These are phyloP conservation scores for Bertia moriformis DNA, from an alignment of 2,329 filamentous ascomycete genomes.

Conservation along the genomic window DNA sequence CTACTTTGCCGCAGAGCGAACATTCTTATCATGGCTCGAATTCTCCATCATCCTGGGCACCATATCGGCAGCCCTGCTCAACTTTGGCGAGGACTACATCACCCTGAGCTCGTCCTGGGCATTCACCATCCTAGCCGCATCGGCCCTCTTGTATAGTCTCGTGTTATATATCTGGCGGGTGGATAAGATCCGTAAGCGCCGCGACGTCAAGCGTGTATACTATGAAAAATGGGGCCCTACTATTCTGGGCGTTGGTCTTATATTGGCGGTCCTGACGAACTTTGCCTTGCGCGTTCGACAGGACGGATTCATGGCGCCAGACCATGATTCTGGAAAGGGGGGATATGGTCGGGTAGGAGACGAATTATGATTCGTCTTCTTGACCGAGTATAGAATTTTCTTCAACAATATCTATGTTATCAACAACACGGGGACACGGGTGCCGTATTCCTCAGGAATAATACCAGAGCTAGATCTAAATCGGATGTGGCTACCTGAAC, in stretches of 20 bases:
- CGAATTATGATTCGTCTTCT: no score
- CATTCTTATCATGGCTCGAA: conserved; percentile 57
- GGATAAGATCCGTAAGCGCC: conserved; percentile 44
- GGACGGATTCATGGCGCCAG: no score
- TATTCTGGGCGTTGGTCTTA: conserved; percentile 38
- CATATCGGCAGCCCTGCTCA: conserved; percentile 39
- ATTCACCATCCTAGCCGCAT: conserved; percentile 45
- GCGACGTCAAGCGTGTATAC: conserved; percentile 40
- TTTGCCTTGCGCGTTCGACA: conserved; percentile 28
- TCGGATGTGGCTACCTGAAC: no score
- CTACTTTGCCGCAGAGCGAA: conserved; percentile 54
- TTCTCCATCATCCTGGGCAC: conserved; percentile 53
- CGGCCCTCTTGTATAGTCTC: conserved; percentile 43
- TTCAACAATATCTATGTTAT: no score
- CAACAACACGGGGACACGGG: no score
- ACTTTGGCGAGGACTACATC: conserved; percentile 28
- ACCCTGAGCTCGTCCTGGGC: conserved; percentile 36
- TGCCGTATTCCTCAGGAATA: no score
- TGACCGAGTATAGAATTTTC: no score
- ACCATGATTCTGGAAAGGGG: no score
- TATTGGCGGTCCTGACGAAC: conserved; percentile 39
- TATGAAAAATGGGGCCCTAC: conserved; percentile 54
- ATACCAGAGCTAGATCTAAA: no score
- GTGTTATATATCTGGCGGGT: conserved; percentile 52
- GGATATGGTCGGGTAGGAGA: no score